Conservation (phyloP, 768 basidiomycete genomes). For the Grammothele lineata region DNA sequence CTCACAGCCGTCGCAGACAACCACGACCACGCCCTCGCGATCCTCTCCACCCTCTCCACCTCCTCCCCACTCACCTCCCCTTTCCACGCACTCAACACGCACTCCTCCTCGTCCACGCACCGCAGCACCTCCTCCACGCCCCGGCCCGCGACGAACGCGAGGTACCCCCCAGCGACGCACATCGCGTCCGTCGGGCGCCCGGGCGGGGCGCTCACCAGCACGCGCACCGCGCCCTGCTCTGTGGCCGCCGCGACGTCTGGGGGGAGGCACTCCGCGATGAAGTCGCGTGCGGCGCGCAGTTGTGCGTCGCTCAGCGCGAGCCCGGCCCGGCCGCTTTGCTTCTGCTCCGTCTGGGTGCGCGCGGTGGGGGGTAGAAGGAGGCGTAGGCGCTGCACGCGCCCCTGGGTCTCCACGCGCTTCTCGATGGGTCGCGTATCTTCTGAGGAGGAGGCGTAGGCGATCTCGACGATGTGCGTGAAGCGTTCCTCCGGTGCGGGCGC, state of each 20-base stretch:
- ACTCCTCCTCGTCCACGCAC: slow-evolving; percentile 23
- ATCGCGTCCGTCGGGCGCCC: slow-evolving; percentile 29
- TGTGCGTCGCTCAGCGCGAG: slow-evolving; percentile 30
- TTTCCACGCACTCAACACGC: slow-evolving; percentile 26
- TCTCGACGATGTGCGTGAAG: slow-evolving; percentile 25
- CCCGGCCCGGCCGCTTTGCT: slow-evolving; percentile 7
- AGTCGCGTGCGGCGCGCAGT: slow-evolving; percentile 39
- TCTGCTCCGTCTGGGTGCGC: background rate
- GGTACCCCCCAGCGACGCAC: slow-evolving; percentile 24
- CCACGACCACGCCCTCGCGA: slow-evolving; percentile 22
- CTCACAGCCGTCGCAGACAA: too few species aligned
- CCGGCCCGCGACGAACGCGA: slow-evolving; percentile 24
- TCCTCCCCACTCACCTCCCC: slow-evolving; percentile 26
- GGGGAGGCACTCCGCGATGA: slow-evolving; percentile 38
- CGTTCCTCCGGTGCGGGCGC: slow-evolving; percentile 7
- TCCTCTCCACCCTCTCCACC: slow-evolving; percentile 21
- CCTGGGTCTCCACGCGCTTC: background rate
- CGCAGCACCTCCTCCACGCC: slow-evolving; percentile 20
- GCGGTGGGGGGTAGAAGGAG: slow-evolving; percentile 16
- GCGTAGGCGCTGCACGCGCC: slow-evolving; percentile 13
- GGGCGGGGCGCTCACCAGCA: slow-evolving; percentile 26
- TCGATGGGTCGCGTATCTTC: background rate
- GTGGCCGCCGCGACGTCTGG: background rate
- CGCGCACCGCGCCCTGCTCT: slow-evolving; percentile 13
- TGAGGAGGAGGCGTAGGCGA: too few species aligned